Percentiles rank a stretch among this genome's conserved stretches.
These are phyloP conservation scores for Myxozyma udenii DNA, from an alignment of 805 yeast species.

Conservation along the genomic window DNA sequence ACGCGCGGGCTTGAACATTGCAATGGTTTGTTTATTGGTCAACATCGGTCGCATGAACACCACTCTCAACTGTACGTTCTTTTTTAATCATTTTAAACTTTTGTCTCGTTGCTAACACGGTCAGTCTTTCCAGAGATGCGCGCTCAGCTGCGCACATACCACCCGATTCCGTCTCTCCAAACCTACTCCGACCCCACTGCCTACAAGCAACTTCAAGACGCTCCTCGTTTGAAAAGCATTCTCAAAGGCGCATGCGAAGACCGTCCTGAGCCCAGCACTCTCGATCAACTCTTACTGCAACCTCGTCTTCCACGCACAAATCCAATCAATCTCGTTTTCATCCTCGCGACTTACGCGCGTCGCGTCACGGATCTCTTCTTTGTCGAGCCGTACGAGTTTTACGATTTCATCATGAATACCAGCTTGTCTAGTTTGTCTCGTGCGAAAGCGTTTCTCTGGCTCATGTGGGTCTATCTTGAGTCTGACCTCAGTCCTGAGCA, in stretches of 20 bases:
- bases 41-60: constrained; percentile 94
- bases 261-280: constrained; percentile 48
- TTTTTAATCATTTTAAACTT: neutral
- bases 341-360: constrained; percentile 60
- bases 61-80: constrained; percentile 59
- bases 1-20: constrained; percentile 62
- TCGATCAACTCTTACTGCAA: constrained; percentile 46
- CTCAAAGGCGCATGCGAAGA: constrained; percentile 83
- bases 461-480: constrained; percentile 75
- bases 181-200: constrained; percentile 54
- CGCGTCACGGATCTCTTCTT: constrained; percentile 48
- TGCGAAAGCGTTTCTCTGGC: constrained; percentile 75
- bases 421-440: constrained; percentile 61
- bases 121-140: constrained; percentile 85
- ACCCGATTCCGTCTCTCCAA: constrained; percentile 87
- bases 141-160: constrained; percentile 87
- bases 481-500: constrained; percentile 58
- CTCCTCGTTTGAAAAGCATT: constrained; percentile 87
- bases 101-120: neutral
- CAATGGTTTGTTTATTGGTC: constrained; percentile 79
- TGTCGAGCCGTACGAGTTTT: constrained; percentile 48
- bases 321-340: constrained; percentile 72
- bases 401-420: constrained; percentile 68
- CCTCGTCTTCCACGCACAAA: constrained; percentile 49
- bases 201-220: constrained; percentile 84